A percentile compares a stretch with the other conserved stretches of the same genome.
Evolutionary conservation across 192 early-diverging fungal species (phyloP).

Genomic region (Backusella westeae): DNA sequence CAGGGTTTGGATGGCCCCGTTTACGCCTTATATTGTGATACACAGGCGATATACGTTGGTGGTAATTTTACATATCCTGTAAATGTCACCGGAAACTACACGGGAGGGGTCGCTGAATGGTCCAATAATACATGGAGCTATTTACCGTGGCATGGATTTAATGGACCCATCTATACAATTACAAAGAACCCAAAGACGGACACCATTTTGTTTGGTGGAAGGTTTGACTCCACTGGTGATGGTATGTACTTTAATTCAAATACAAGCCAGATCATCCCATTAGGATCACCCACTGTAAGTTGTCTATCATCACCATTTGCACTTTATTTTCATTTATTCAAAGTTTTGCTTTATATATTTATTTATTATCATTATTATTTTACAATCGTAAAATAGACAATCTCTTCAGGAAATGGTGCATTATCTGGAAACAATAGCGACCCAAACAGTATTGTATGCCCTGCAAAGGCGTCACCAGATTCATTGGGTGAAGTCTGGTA

Average conservation of each 20-base stretch:
- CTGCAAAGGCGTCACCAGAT: neutral
- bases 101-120: slow-evolving; percentile 24
- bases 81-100: neutral
- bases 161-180: slow-evolving; percentile 67
- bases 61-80: slow-evolving; percentile 30
- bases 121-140: slow-evolving; percentile 42
- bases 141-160: slow-evolving; percentile 65
- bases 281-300: slow-evolving; percentile 37
- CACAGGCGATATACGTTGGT: slow-evolving; percentile 27
- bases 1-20: slow-evolving; percentile 35
- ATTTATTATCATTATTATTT: neutral
- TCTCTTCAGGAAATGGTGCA: slow-evolving; percentile 54
- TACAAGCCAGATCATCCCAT: slow-evolving; percentile 46
- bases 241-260: slow-evolving; percentile 48
- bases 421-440: slow-evolving; percentile 38
- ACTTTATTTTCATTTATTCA: neutral
- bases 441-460: slow-evolving; percentile 36
- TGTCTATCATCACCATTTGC: neutral
- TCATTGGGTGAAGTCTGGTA: slow-evolving; percentile 56
- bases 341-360: neutral
- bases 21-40: slow-evolving; percentile 30
- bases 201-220: slow-evolving; percentile 67
- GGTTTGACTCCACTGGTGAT: slow-evolving; percentile 65
- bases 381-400: slow-evolving; percentile 8
- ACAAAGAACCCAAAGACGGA: slow-evolving; percentile 40